These are phyloP conservation scores for Phycomyces nitens DNA, from an alignment of 192 early-diverging fungal species.

Conservation along the genomic window DNA sequence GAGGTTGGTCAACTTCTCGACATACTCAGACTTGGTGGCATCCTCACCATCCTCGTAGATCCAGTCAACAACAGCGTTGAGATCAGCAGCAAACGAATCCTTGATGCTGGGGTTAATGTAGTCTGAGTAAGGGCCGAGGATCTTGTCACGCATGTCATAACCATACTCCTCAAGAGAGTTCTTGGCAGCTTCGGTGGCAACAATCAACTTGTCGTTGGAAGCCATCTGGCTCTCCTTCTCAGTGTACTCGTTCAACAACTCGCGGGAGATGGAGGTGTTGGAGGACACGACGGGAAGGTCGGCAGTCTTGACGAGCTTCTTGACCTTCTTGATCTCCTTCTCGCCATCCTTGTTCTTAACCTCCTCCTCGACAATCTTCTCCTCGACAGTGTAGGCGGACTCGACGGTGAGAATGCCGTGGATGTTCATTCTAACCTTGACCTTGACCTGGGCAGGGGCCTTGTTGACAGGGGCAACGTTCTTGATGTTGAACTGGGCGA, in stretches of 20 bases:
- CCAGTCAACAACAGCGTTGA: conserved; percentile 93
- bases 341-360: conserved; percentile 61
- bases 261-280: conserved; percentile 56
- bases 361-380: conserved; percentile 79
- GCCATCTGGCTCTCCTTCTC: conserved; percentile 86
- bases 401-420: conserved; percentile 81
- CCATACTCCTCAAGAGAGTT: conserved; percentile 98
- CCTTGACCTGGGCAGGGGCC: conserved; percentile 79
- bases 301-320: conserved; percentile 87
- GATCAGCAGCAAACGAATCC: conserved; percentile 60
- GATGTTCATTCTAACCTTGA: conserved; percentile 86
- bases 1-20: conserved; percentile 74
- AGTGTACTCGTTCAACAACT: conserved; percentile 59
- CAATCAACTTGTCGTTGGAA: conserved; percentile 80
- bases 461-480: conserved; percentile 69
- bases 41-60: conserved; percentile 97
- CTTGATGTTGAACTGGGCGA: conserved; percentile 85
- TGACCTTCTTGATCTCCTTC: conserved; percentile 75
- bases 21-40: conserved; percentile 84
- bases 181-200: conserved; percentile 89
- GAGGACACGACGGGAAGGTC: conserved; percentile 71
- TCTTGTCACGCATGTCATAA: conserved; percentile 89
- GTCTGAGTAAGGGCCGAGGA: conserved; percentile 67
- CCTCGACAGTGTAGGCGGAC: conserved; percentile 84
- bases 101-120: conserved; percentile 73